Evolutionary conservation across 306 rosid genomes (phyloP), one percentile per base, ranked within the genome.

Genomic region (Lablab purpureus): DNA sequence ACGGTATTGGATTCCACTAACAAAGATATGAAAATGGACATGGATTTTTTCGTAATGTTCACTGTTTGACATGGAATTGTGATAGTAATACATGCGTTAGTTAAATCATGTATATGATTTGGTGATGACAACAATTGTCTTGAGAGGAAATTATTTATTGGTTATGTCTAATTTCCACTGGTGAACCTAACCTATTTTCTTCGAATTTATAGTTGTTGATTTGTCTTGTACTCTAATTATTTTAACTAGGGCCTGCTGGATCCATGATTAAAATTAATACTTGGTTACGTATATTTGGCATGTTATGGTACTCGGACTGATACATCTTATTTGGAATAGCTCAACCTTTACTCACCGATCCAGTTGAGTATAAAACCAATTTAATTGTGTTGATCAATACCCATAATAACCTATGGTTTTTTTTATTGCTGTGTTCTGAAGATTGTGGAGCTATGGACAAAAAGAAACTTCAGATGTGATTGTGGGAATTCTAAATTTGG

Each of bases 401-500:
- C 25, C 36, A 68, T 28, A 47, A 8, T 75, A 28, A 66, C 50
- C 59, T 80, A 6, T 58, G 68, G 45, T 74, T 75, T 74, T n/a
- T 65, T 12, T 64, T 59, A 15, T 75, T 88, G 65, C 63, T 82
- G 51, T 71, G 50, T 71, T 76, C 37, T 74, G 63, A 82, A 96
- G 99, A 89, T 96, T 66, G 94, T 96, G 83, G 99, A 96, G 82
- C 87, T 96, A 27, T 96, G 99, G 99, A 96, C 99, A 77, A 96
- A 93, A 84, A 90, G 98, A 83, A 90, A 88, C 85, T 96, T 96
- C 73, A 90, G 90, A 74, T 96, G 99, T 83, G 98, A 96, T 78
- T 96, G 99, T 89, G 98, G 99, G 71, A 96, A 96, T 86, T 91
- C 99, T 37, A 93, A 93, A 82, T 96, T 96, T 89, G 96, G 99